Percentiles rank a stretch among this genome's conserved stretches.
phyloP scores from a whole-genome alignment of 106 monocot genomes.

The Allium sativum region DNA sequence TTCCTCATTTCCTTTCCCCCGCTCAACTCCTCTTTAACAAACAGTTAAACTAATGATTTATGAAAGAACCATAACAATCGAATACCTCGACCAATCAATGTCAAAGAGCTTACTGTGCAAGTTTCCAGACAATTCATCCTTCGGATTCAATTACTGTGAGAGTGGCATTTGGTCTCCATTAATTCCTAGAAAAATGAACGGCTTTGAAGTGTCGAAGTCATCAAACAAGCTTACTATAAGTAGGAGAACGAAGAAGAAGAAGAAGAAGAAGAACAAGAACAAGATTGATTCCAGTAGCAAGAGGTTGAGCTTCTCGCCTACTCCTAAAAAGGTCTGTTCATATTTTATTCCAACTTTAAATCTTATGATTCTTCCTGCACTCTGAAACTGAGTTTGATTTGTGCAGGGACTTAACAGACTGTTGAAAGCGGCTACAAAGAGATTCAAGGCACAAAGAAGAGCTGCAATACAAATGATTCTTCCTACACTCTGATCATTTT shows the following conservation, averaged over 20 bases:
- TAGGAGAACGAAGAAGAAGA: constrained; percentile 1
- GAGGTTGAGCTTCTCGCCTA: constrained; percentile 9
- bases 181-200: constrained; percentile 22
- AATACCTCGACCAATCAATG: constrained; percentile 82
- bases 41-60: neutral
- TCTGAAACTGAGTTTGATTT: neutral
- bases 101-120: constrained; percentile 61
- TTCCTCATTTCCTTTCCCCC: neutral
- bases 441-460: constrained; percentile 10
- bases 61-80: constrained; percentile 74
- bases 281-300: neutral
- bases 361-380: neutral
- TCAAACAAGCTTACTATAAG: neutral
- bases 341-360: neutral
- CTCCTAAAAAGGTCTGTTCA: constrained; percentile 15
- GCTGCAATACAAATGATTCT: constrained; percentile 10
- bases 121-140: constrained; percentile 76
- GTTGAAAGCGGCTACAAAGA: constrained; percentile 7
- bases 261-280: constrained; percentile 3
- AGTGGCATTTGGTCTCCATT: constrained; percentile 91
- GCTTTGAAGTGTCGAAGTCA: neutral
- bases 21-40: neutral
- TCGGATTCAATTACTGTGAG: constrained; percentile 90
- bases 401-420: constrained; percentile 8
- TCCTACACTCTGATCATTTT: constrained; percentile 2